Conservation (phyloP, 2,329 filamentous ascomycete species). For the Sarocladium oryzae region DNA sequence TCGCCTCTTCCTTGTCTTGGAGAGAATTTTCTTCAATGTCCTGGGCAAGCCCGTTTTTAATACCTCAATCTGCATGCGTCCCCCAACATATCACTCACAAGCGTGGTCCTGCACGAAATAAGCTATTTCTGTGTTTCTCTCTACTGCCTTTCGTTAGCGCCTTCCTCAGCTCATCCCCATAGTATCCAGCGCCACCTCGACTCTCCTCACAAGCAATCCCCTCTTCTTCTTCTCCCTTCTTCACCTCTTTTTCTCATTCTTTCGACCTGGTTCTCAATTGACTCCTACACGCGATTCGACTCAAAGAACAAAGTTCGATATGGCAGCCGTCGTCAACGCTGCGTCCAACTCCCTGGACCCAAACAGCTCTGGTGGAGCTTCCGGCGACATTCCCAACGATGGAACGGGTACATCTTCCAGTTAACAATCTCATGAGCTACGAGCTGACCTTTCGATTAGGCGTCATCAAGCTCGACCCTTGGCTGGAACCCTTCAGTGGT, state of each 20-base stretch:
- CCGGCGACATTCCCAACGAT: constrained; percentile 54
- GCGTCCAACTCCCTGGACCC: constrained; percentile 38
- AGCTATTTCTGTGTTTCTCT: not conserved
- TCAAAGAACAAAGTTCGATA: not conserved
- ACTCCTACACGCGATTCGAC: not conserved
- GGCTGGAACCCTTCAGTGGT: constrained; percentile 78
- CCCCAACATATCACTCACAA: not conserved
- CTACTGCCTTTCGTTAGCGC: constrained; percentile 5
- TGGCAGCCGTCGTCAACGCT: constrained; percentile 5
- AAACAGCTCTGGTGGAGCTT: constrained; percentile 30
- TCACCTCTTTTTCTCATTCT: not conserved
- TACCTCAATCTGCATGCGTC: constrained; percentile 1
- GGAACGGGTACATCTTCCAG: constrained; percentile 56
- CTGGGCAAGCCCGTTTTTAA: not conserved
- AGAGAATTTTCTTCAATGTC: constrained; percentile 7
- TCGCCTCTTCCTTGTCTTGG: constrained; percentile 1
- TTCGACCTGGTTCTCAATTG: not conserved
- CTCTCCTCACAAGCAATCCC: not conserved
- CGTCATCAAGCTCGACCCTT: constrained; percentile 81
- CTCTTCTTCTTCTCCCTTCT: not conserved
- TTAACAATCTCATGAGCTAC: not conserved
- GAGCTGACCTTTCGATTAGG: constrained; percentile 44
- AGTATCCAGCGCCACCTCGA: not conserved
- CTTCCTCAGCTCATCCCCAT: constrained; percentile 3
- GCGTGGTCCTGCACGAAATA: not conserved